phyloP scores from a whole-genome alignment of 169 alveolate species.

The Cryptosporidium xiaoi region DNA sequence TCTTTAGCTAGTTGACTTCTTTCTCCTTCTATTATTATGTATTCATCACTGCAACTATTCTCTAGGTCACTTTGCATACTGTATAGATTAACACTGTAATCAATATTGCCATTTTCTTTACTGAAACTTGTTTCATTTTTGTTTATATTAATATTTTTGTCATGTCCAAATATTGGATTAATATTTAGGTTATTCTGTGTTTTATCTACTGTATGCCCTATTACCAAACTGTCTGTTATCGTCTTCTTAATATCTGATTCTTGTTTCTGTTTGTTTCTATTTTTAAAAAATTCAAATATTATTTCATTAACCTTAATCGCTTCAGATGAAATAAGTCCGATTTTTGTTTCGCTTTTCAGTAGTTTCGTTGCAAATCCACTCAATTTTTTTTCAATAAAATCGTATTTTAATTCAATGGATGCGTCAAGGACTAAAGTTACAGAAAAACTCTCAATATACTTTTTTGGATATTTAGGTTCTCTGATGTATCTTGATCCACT shows the following conservation, averaged over 20 bases:
- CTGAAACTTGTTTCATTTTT: not conserved
- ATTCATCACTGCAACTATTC: not conserved
- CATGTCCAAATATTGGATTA: too few species aligned
- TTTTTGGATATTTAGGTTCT: not conserved
- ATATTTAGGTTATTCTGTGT: too few species aligned
- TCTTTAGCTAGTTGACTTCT: conserved; percentile 13
- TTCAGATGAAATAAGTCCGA: conserved; percentile 36
- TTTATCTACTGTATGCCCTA: too few species aligned
- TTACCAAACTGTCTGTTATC: too few species aligned
- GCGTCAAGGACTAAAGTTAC: conserved; percentile 48
- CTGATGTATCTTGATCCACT: not conserved
- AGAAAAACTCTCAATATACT: conserved; percentile 53
- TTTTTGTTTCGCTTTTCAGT: conserved; percentile 16
- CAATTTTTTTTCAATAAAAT: conserved; percentile 21
- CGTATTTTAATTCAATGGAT: conserved; percentile 16
- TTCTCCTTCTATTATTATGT: not conserved
- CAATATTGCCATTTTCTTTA: not conserved
- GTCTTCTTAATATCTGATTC: too few species aligned
- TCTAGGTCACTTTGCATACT: not conserved
- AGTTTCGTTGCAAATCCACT: conserved; percentile 4
- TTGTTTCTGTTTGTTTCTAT: not conserved
- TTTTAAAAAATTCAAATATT: conserved; percentile 1
- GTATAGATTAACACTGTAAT: too few species aligned
- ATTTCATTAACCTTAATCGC: not conserved
- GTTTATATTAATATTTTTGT: not conserved